A percentile compares a stretch with the other conserved stretches of the same genome.
phyloP scores from a whole-genome alignment of 2,329 filamentous ascomycete species.

The Xylariomycetidae sp. region DNA sequence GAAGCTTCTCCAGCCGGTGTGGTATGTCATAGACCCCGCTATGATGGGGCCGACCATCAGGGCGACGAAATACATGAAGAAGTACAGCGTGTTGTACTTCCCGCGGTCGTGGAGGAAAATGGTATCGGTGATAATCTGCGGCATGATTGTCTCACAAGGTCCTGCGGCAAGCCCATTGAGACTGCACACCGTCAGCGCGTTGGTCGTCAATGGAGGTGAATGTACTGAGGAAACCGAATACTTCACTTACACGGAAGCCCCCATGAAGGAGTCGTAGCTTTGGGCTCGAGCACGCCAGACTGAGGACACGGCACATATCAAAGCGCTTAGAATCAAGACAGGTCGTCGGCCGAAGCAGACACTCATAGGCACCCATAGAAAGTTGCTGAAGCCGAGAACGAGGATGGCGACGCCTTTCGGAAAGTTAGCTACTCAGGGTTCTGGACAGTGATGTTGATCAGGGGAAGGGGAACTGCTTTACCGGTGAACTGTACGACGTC shows the following conservation, averaged over 20 bases:
- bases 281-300: conserved; percentile 52
- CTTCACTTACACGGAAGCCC: conserved; percentile 42
- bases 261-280: conserved; percentile 60
- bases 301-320: conserved; percentile 39
- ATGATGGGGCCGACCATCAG: conserved; percentile 44
- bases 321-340: conserved; percentile 38
- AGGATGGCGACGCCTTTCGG: conserved; percentile 39
- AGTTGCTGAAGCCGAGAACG: conserved; percentile 45
- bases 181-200: conserved; percentile 4
- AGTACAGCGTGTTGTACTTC: conserved; percentile 50
- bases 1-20: conserved; percentile 56
- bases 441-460: background rate
- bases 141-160: conserved; percentile 58
- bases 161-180: conserved; percentile 60
- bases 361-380: conserved; percentile 47
- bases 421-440: too few relatives aligned
- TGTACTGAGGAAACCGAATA: too few relatives aligned
- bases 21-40: conserved; percentile 54
- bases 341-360: conserved; percentile 44
- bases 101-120: conserved; percentile 63
- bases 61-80: conserved; percentile 57
- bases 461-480: background rate
- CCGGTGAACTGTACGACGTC: conserved; percentile 44
- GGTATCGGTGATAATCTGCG: conserved; percentile 59
- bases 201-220: background rate